phyloP scores from a whole-genome alignment of 2,329 filamentous ascomycete genomes.

The Exophiala xenobiotica region DNA sequence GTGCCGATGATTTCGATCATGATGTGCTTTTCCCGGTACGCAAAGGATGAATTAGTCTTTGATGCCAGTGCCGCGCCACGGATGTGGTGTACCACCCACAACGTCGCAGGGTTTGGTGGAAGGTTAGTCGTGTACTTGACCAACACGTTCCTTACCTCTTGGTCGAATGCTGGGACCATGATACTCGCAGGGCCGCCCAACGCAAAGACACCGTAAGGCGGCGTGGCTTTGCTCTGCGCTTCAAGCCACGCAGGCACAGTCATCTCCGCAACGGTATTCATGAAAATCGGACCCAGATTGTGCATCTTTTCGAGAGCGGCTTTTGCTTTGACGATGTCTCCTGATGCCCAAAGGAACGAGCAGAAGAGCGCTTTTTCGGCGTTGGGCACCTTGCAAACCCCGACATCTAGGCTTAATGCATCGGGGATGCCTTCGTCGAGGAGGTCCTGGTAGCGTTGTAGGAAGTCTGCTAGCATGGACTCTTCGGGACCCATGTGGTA shows the following conservation, averaged over 20 bases:
- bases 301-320: background rate
- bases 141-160: background rate
- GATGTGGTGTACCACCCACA: background rate
- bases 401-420: background rate
- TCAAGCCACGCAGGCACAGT: background rate
- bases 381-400: background rate
- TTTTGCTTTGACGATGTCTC: background rate
- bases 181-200: background rate
- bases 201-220: background rate
- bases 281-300: background rate
- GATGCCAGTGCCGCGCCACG: background rate
- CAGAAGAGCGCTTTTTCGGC: background rate
- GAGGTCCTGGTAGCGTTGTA: background rate
- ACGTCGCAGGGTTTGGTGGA: background rate
- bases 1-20: background rate
- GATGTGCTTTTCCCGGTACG: background rate
- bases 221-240: background rate
- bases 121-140: background rate
- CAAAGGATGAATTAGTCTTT: background rate
- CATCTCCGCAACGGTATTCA: background rate
- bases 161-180: background rate
- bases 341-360: slow-evolving; percentile 3
- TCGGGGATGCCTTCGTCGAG: background rate
- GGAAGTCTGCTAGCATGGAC: background rate
- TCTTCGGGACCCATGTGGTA: background rate